Percentiles rank a stretch among this genome's conserved stretches.
phyloP scores from a whole-genome alignment of 495 filamentous ascomycete species.

The Glonium stellatum region DNA sequence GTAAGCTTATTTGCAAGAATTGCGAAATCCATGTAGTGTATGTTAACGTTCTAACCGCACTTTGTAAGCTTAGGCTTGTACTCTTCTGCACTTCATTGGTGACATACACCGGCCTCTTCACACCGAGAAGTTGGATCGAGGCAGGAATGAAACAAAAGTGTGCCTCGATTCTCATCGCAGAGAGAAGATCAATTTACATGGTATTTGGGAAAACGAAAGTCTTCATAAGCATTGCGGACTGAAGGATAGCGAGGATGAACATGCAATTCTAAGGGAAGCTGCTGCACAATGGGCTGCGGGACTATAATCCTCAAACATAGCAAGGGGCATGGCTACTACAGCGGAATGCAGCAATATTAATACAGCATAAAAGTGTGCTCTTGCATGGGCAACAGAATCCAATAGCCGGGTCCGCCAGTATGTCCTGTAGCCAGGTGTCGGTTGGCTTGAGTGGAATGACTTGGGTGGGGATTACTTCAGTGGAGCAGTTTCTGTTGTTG shows the following conservation, averaged over 20 bases:
- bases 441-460: background rate
- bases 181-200: slow-evolving; percentile 5
- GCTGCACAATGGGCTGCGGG: slow-evolving; percentile 6
- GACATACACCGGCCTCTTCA: slow-evolving; percentile 24
- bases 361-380: background rate
- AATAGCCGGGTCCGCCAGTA: background rate
- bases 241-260: background rate
- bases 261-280: background rate
- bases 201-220: slow-evolving; percentile 12
- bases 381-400: background rate
- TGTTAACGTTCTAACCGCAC: no score
- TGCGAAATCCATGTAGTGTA: no score
- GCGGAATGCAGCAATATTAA: background rate
- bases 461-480: background rate
- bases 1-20: no score
- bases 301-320: background rate
- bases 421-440: background rate
- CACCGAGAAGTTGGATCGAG: slow-evolving; percentile 7
- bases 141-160: slow-evolving; percentile 16
- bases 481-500: background rate
- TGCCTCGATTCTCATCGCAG: slow-evolving; percentile 5
- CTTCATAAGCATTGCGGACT: slow-evolving; percentile 4
- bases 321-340: background rate
- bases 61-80: no score
- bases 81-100: slow-evolving; percentile 45